These are phyloP conservation scores for Pichia sp. DNA, from an alignment of 1,139 yeast genomes.

Conservation along the genomic window DNA sequence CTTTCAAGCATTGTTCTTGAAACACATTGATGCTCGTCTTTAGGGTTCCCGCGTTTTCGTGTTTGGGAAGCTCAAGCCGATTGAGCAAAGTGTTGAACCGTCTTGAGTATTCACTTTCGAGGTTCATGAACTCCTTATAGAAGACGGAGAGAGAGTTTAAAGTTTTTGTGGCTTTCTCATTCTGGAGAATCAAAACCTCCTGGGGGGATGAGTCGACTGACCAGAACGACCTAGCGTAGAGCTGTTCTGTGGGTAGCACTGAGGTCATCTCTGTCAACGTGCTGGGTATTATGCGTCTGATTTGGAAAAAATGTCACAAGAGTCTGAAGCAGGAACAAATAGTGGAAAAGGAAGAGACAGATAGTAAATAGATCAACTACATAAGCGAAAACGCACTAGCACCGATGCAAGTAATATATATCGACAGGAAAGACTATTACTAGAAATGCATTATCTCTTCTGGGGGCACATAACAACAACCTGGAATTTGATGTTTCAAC, in stretches of 20 bases:
- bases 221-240: constrained; percentile 30
- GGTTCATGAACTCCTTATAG: constrained; percentile 48
- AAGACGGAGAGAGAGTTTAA: constrained; percentile 43
- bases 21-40: constrained; percentile 59
- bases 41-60: constrained; percentile 56
- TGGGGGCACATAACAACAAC: neutral
- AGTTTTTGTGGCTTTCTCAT: constrained; percentile 42
- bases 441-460: neutral
- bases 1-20: constrained; percentile 50
- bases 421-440: neutral
- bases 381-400: neutral
- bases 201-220: constrained; percentile 33
- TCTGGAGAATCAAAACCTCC: constrained; percentile 43
- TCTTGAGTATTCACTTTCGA: constrained; percentile 72
- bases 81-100: constrained; percentile 48
- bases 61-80: constrained; percentile 46
- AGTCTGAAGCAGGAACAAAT: neutral
- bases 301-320: neutral
- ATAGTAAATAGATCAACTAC: neutral
- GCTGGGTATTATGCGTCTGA: too few relatives aligned
- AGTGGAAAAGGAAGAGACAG: too few relatives aligned
- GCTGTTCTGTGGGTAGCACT: constrained; percentile 6
- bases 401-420: neutral
- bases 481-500: neutral
- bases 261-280: neutral